These are phyloP conservation scores for Meyerozyma guilliermondii DNA, from an alignment of 1,139 yeast genomes.

Conservation along the genomic window DNA sequence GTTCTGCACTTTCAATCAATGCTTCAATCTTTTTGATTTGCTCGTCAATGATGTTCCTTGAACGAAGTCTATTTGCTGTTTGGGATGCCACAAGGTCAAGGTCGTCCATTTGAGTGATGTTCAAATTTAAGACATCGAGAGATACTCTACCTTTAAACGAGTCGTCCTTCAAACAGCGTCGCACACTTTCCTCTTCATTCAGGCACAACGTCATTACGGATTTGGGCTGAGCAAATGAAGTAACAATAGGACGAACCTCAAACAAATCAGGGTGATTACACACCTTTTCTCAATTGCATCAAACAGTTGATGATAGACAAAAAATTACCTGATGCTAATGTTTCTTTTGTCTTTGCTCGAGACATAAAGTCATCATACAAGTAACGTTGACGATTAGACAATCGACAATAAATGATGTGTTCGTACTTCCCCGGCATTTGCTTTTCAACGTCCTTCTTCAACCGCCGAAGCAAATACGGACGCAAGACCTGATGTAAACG, in stretches of 20 bases:
- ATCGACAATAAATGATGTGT: conserved; percentile 85
- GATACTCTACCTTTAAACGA: conserved; percentile 33
- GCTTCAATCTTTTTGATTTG: conserved; percentile 39
- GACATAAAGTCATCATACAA: conserved; percentile 97
- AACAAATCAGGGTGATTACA: conserved; percentile 97
- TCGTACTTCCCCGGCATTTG: conserved; percentile 99
- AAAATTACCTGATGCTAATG: conserved; percentile 91
- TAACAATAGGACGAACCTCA: conserved; percentile 91
- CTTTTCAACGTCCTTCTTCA: conserved; percentile 94
- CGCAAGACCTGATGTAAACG: conserved; percentile 90
- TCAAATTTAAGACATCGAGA: conserved; percentile 56
- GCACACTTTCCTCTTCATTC: conserved; percentile 38
- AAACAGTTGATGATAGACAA: conserved; percentile 92
- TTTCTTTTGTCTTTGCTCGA: conserved; percentile 90
- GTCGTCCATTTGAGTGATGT: conserved; percentile 46
- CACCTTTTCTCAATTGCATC: conserved; percentile 96
- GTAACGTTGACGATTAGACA: conserved; percentile 88
- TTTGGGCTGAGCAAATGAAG: conserved; percentile 73
- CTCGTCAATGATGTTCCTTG: conserved; percentile 38
- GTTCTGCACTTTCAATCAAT: conserved; percentile 24
- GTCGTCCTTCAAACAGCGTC: conserved; percentile 28
- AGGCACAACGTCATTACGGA: conserved; percentile 55
- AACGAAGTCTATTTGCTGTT: conserved; percentile 41
- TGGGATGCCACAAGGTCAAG: conserved; percentile 45
- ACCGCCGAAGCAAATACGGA: conserved; percentile 85